phyloP scores from a whole-genome alignment of 371 early-diverging fungal genomes.

The Globomyces sp. region DNA sequence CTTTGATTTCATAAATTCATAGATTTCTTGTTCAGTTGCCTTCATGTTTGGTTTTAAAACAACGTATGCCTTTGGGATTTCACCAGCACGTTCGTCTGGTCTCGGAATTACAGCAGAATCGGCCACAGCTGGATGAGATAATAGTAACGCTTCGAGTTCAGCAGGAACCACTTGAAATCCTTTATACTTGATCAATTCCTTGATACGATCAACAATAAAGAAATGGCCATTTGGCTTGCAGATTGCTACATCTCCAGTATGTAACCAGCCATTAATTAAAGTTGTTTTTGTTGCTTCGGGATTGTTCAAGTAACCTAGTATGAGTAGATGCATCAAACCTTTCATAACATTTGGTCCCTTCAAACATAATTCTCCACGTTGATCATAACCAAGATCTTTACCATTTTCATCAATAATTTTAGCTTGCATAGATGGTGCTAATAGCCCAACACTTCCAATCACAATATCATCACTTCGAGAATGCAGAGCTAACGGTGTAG shows the following conservation, averaged over 20 bases:
- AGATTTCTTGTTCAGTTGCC: slow-evolving; percentile 52
- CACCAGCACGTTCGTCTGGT: slow-evolving; percentile 62
- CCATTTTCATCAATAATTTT: slow-evolving; percentile 58
- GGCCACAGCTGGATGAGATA: slow-evolving; percentile 66
- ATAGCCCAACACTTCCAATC: slow-evolving; percentile 66
- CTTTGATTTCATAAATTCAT: slow-evolving; percentile 54
- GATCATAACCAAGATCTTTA: slow-evolving; percentile 13
- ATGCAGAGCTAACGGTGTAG: slow-evolving; percentile 22
- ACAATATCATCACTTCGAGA: slow-evolving; percentile 22
- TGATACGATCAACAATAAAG: slow-evolving; percentile 48
- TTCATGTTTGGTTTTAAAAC: slow-evolving; percentile 48
- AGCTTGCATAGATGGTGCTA: slow-evolving; percentile 68
- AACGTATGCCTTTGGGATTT: slow-evolving; percentile 77
- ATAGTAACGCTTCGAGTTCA: slow-evolving; percentile 78
- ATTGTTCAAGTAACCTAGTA: slow-evolving; percentile 30
- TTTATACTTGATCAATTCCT: slow-evolving; percentile 58
- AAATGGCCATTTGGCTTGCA: slow-evolving; percentile 60
- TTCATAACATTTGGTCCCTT: slow-evolving; percentile 80
- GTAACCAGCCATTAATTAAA: slow-evolving; percentile 69
- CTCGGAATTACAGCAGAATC: slow-evolving; percentile 62
- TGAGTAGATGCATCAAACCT: too few relatives aligned
- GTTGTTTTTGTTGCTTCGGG: slow-evolving; percentile 62
- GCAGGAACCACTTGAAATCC: slow-evolving; percentile 78
- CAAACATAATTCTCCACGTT: slow-evolving; percentile 54
- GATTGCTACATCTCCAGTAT: slow-evolving; percentile 74